phyloP scores from a whole-genome alignment of 192 early-diverging fungal genomes.

The Entomortierella beljakovae region DNA sequence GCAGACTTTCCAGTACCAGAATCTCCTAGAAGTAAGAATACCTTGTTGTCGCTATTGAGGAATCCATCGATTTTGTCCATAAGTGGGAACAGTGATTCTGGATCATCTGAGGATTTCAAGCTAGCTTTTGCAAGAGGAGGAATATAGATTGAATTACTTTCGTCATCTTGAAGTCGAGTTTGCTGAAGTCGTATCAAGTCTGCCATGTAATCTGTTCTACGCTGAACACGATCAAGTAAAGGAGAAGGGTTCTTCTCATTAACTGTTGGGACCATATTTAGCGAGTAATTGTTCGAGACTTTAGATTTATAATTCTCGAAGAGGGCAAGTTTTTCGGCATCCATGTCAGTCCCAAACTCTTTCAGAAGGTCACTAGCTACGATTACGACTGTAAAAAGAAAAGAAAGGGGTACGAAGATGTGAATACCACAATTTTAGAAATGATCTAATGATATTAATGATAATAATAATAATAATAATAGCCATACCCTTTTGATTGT shows the following conservation, averaged over 20 bases:
- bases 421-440: no score
- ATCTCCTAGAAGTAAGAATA: conserved; percentile 7
- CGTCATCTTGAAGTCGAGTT: background rate
- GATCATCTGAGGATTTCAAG: background rate
- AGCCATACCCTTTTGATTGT: no score
- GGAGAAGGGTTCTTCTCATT: background rate
- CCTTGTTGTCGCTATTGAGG: background rate
- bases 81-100: background rate
- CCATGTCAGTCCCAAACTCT: no score
- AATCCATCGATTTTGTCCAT: conserved; percentile 6
- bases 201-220: background rate
- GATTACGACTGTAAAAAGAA: no score
- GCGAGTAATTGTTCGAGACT: background rate
- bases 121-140: conserved; percentile 2
- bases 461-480: no score
- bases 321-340: no score
- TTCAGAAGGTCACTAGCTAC: no score
- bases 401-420: no score
- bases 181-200: background rate
- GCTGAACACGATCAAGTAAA: conserved; percentile 7
- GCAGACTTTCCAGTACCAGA: conserved; percentile 12
- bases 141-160: background rate
- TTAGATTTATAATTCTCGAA: no score
- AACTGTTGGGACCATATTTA: background rate
- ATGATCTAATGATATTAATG: no score